These are phyloP conservation scores for Xylariaceae sp. DNA, from an alignment of 2,329 filamentous ascomycete species.

Conservation along the genomic window DNA sequence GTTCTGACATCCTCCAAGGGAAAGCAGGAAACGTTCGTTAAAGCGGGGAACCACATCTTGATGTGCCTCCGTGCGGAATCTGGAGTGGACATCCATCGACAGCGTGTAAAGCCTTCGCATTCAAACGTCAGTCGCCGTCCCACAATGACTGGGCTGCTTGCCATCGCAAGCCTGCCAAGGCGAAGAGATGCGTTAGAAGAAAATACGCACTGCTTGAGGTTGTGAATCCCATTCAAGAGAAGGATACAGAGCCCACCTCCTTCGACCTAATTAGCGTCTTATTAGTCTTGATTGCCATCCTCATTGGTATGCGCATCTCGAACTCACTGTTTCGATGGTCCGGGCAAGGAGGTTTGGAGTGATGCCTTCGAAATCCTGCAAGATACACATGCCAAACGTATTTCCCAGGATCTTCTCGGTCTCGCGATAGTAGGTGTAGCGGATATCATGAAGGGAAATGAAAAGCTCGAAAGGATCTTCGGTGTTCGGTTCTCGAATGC, in stretches of 20 bases:
- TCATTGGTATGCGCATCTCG: background rate
- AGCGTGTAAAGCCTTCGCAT: conserved; percentile 69
- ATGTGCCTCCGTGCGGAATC: conserved; percentile 95
- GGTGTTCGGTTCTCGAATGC: conserved; percentile 84
- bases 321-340: conserved; percentile 77
- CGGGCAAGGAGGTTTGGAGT: conserved; percentile 95
- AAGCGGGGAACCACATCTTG: conserved; percentile 92
- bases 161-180: too few relatives aligned
- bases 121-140: background rate
- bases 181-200: background rate
- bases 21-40: conserved; percentile 96
- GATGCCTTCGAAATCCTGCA: conserved; percentile 96
- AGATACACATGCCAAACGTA: conserved; percentile 96
- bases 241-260: conserved; percentile 89
- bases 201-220: conserved; percentile 68
- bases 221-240: conserved; percentile 92
- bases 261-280: conserved; percentile 52
- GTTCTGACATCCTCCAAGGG: conserved; percentile 88
- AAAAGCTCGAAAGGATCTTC: conserved; percentile 86
- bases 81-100: conserved; percentile 95
- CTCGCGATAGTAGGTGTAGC: conserved; percentile 99
- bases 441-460: conserved; percentile 91
- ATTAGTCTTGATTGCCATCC: background rate
- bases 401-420: conserved; percentile 75
- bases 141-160: too few relatives aligned